phyloP scores from a whole-genome alignment of 1,139 yeast genomes.

The Zygoascus hellenicus region DNA sequence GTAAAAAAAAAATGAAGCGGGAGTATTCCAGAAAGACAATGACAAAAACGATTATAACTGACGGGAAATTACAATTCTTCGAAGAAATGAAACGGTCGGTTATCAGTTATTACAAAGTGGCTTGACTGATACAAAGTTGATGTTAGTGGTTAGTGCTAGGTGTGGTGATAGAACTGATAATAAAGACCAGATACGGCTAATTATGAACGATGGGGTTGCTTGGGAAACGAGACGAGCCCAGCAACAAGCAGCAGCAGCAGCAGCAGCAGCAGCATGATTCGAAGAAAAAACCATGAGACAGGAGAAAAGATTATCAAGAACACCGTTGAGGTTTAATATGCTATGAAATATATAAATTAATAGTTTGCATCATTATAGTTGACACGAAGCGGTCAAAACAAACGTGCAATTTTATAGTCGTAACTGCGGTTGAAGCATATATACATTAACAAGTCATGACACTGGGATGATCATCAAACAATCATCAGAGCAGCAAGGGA shows the following conservation, averaged over 20 bases:
- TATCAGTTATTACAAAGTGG: too few species aligned
- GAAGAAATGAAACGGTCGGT: not conserved
- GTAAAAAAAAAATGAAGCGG: not conserved
- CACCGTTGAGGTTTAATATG: slow-evolving; percentile 12
- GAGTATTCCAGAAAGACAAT: too few species aligned
- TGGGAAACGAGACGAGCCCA: not conserved
- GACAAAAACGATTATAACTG: too few species aligned
- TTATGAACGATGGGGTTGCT: too few species aligned
- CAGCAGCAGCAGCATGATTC: not conserved
- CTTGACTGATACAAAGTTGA: too few species aligned
- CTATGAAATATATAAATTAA: slow-evolving; percentile 4
- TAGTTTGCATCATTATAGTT: not conserved
- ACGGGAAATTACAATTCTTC: too few species aligned
- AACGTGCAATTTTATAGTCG: not conserved
- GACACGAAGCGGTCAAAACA: not conserved
- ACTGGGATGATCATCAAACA: not conserved
- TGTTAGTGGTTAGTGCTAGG: too few species aligned
- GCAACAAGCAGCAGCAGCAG: not conserved
- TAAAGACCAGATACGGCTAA: too few species aligned
- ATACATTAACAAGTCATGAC: slow-evolving; percentile 11
- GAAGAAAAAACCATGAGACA: too few species aligned
- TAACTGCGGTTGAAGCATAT: slow-evolving; percentile 21
- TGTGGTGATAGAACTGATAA: too few species aligned
- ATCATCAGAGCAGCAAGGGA: not conserved
- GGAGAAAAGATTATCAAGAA: not conserved